Conservation (phyloP, 352 stramenopile species). For the Globisporangium middletonii region DNA sequence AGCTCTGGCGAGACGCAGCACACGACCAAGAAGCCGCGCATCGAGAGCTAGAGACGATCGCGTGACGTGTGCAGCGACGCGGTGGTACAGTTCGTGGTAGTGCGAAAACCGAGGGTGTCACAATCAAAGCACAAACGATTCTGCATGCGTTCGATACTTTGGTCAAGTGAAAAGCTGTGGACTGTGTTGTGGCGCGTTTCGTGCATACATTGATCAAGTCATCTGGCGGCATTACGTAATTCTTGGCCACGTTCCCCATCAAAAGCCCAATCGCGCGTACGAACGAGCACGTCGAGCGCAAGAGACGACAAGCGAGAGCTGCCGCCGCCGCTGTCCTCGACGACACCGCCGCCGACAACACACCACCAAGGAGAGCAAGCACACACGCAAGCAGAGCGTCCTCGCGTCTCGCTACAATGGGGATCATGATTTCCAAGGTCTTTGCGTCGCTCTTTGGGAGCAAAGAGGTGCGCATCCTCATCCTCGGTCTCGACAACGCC, state of each 20-base stretch:
- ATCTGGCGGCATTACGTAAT: not conserved
- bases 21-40: conserved; percentile 49
- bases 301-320: not conserved
- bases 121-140: not conserved
- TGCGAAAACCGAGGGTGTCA: not conserved
- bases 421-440: conserved; percentile 96
- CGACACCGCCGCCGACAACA: too few relatives aligned
- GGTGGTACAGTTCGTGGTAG: conserved; percentile 5
- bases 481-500: conserved; percentile 99
- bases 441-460: conserved; percentile 98
- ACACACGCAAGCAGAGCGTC: not conserved
- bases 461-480: conserved; percentile 99
- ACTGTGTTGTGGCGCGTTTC: not conserved
- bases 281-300: not conserved
- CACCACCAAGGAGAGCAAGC: too few relatives aligned
- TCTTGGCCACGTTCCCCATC: not conserved
- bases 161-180: not conserved
- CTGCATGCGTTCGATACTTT: not conserved
- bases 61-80: too few relatives aligned
- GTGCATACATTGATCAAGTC: not conserved
- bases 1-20: conserved; percentile 25
- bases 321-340: too few relatives aligned
- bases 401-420: conserved; percentile 69
- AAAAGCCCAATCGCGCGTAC: not conserved
- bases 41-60: conserved; percentile 16